Percentiles rank a stretch among this genome's conserved stretches.
These are phyloP conservation scores for Cercis canadensis DNA, from an alignment of 306 rosid genomes.

Conservation along the genomic window DNA sequence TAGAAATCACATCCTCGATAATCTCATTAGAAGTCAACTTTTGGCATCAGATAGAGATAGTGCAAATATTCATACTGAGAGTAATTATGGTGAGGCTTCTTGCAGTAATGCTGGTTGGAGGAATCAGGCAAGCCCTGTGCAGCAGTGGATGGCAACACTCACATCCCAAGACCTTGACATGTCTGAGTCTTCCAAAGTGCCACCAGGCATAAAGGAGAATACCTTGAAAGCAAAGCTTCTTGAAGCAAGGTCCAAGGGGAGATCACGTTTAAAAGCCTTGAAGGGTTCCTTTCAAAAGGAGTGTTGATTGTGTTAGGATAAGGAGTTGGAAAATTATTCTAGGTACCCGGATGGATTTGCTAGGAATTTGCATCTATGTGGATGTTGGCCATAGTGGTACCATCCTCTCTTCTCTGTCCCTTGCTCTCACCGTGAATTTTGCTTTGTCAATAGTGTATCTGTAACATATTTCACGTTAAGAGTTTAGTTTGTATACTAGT, in stretches of 20 bases:
- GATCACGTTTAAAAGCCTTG: conserved; percentile 69
- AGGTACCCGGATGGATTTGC: conserved; percentile 15
- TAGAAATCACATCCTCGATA: conserved; percentile 58
- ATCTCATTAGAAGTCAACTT: conserved; percentile 64
- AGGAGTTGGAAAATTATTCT: conserved; percentile 9
- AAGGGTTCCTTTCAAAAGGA: conserved; percentile 57
- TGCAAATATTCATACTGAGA: conserved; percentile 56
- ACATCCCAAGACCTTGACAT: conserved; percentile 55
- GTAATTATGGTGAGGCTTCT: conserved; percentile 73
- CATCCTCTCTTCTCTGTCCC: conserved; percentile 7
- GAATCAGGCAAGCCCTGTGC: conserved; percentile 84
- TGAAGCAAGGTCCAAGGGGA: conserved; percentile 91
- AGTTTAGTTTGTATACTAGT: conserved; percentile 49
- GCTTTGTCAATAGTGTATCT: conserved; percentile 38
- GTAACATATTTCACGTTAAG: conserved; percentile 44
- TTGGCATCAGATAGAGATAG: conserved; percentile 66
- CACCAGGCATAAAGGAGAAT: conserved; percentile 66
- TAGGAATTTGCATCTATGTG: too few species aligned
- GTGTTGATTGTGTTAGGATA: background rate
- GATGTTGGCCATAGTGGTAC: conserved; percentile 16
- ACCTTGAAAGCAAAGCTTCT: conserved; percentile 90
- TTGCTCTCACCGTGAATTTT: conserved; percentile 26
- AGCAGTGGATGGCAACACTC: conserved; percentile 73
- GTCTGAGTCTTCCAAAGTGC: conserved; percentile 61
- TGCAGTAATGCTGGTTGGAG: conserved; percentile 96